A percentile compares a stretch with the other conserved stretches of the same genome.
These are phyloP conservation scores for Posidonia australis DNA, from an alignment of 106 monocot genomes.

Conservation along the genomic window DNA sequence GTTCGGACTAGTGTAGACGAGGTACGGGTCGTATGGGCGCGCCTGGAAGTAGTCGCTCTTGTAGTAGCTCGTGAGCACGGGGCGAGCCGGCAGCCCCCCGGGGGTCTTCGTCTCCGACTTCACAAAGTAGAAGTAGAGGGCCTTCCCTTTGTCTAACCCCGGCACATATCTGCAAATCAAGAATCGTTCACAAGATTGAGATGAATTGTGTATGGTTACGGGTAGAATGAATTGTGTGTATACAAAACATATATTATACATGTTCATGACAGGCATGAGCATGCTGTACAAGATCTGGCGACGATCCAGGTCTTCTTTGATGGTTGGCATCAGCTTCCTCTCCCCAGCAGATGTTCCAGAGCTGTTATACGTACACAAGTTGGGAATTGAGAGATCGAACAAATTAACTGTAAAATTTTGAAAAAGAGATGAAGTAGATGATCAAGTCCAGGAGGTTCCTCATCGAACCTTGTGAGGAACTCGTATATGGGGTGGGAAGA, in stretches of 20 bases:
- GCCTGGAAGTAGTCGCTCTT: conserved; percentile 26
- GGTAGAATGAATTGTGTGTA: too few relatives aligned
- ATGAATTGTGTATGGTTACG: too few relatives aligned
- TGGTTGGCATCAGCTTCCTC: conserved; percentile 30
- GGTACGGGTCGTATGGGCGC: conserved; percentile 24
- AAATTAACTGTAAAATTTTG: neutral
- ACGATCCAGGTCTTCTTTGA: conserved; percentile 24
- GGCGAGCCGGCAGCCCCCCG: conserved; percentile 20
- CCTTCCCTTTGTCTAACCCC: conserved; percentile 25
- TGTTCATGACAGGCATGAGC: conserved; percentile 28
- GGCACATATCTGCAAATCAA: conserved; percentile 15
- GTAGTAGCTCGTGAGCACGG: conserved; percentile 31
- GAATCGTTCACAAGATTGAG: too few relatives aligned
- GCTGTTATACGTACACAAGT: neutral
- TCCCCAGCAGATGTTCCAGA: conserved; percentile 27
- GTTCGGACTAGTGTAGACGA: conserved; percentile 18
- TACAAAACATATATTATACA: conserved; percentile 9
- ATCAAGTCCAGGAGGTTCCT: too few relatives aligned
- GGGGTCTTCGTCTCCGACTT: conserved; percentile 27
- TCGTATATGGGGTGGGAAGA: conserved; percentile 22
- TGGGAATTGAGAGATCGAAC: too few relatives aligned
- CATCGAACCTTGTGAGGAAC: conserved; percentile 24
- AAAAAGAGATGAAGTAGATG: neutral
- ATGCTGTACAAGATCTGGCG: conserved; percentile 26
- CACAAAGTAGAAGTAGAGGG: conserved; percentile 24